Conservation (phyloP, 306 rosid genomes). For the Citrullus colocynthis region DNA sequence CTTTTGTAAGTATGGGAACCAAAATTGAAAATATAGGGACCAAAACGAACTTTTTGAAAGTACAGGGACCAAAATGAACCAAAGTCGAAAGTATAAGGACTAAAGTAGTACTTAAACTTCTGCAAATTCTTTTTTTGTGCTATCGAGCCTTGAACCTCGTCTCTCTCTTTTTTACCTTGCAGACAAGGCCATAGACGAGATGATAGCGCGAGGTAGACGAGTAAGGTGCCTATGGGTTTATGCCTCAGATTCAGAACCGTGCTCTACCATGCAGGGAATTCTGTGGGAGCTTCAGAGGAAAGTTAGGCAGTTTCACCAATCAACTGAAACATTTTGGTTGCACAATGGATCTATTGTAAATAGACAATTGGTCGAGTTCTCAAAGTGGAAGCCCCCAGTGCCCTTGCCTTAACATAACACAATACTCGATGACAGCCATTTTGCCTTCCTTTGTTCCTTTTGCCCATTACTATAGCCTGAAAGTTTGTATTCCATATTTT, state of each 20-base stretch:
- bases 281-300: slow-evolving; percentile 96
- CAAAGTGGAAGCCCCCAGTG: slow-evolving; percentile 64
- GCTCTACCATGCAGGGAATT: slow-evolving; percentile 85
- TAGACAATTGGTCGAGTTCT: slow-evolving; percentile 55
- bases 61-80: no score
- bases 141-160: no score
- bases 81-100: no score
- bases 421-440: background rate
- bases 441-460: background rate
- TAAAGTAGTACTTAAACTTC: no score
- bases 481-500: background rate
- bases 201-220: slow-evolving; percentile 56
- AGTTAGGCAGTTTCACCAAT: slow-evolving; percentile 79
- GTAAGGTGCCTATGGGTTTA: slow-evolving; percentile 70
- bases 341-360: slow-evolving; percentile 68
- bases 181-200: slow-evolving; percentile 56
- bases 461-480: background rate
- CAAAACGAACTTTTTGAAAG: no score
- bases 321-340: slow-evolving; percentile 91
- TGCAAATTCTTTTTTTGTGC: no score
- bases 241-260: slow-evolving; percentile 49
- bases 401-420: slow-evolving; percentile 51
- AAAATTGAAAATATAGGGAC: no score
- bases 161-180: slow-evolving; percentile 1
- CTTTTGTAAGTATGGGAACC: no score